phyloP scores from a whole-genome alignment of 2,329 filamentous ascomycete species.

The Xylaria sp. region DNA sequence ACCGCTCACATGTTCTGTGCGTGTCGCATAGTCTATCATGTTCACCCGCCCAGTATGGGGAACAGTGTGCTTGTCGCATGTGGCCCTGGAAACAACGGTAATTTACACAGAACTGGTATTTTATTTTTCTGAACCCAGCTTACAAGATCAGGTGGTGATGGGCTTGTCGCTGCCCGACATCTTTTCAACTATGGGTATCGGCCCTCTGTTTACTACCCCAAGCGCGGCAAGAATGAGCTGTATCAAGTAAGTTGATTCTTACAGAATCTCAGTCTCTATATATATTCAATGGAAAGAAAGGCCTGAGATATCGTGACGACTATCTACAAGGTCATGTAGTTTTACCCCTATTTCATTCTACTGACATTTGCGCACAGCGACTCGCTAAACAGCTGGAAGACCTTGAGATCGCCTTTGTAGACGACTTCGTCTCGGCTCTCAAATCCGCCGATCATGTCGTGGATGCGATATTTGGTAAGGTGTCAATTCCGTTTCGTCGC shows the following conservation, averaged over 20 bases:
- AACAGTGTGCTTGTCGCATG: conserved; percentile 79
- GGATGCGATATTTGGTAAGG: conserved; percentile 83
- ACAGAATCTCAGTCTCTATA: neutral
- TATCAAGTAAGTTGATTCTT: conserved; percentile 58
- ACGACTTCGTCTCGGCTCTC: conserved; percentile 68
- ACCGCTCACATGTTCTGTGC: neutral
- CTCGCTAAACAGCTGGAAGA: conserved; percentile 79
- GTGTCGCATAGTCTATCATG: conserved; percentile 60
- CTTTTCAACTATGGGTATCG: conserved; percentile 87
- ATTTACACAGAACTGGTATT: no score
- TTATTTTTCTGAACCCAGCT: no score
- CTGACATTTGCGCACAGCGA: conserved; percentile 48
- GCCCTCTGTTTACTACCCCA: conserved; percentile 87
- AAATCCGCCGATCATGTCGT: conserved; percentile 71
- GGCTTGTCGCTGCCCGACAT: conserved; percentile 88
- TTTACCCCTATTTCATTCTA: neutral
- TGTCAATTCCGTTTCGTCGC: conserved; percentile 15
- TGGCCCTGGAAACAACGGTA: conserved; percentile 77
- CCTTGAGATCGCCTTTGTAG: conserved; percentile 74
- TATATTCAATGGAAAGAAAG: no score
- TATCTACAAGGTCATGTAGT: no score
- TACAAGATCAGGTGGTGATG: conserved; percentile 67
- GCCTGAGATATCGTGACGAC: no score
- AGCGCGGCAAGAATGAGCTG: conserved; percentile 82
- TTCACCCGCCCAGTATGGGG: conserved; percentile 71